These are phyloP conservation scores for Fusarium sp. DNA, from an alignment of 2,329 filamentous ascomycete genomes.

Conservation along the genomic window DNA sequence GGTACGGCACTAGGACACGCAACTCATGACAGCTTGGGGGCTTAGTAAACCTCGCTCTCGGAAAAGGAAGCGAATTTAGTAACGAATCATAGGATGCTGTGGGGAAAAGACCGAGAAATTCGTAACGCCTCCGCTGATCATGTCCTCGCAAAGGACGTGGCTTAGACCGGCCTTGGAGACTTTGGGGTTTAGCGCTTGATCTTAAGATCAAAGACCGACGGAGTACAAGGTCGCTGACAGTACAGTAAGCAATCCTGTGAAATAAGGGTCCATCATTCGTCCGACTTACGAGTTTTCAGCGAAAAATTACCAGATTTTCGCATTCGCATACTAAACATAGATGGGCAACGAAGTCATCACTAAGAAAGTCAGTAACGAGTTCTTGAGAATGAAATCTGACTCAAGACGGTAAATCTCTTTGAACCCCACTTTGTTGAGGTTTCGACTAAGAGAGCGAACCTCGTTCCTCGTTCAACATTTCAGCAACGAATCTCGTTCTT, in stretches of 20 bases:
- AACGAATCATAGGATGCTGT: background rate
- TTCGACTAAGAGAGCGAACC: background rate
- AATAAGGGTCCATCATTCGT: background rate
- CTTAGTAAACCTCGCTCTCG: background rate
- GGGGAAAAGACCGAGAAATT: background rate
- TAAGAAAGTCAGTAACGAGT: too few species aligned
- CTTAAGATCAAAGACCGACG: background rate
- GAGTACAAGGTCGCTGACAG: background rate
- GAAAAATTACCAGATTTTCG: too few species aligned
- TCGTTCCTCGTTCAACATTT: background rate
- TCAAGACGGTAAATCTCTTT: accelerated
- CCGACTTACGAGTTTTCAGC: background rate
- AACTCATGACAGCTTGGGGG: background rate
- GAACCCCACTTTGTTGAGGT: background rate
- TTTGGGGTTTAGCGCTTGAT: background rate
- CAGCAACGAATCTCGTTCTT: background rate
- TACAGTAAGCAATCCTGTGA: background rate
- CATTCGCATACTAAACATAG: background rate
- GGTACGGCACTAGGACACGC: background rate
- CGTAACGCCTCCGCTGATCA: background rate
- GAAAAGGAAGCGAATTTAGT: background rate
- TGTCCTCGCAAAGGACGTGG: background rate
- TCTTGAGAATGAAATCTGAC: accelerated
- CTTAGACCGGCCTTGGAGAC: background rate
- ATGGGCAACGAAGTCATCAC: too few species aligned